These are phyloP conservation scores for Amanita jacksonii DNA, from an alignment of 768 basidiomycete genomes.

Conservation along the genomic window DNA sequence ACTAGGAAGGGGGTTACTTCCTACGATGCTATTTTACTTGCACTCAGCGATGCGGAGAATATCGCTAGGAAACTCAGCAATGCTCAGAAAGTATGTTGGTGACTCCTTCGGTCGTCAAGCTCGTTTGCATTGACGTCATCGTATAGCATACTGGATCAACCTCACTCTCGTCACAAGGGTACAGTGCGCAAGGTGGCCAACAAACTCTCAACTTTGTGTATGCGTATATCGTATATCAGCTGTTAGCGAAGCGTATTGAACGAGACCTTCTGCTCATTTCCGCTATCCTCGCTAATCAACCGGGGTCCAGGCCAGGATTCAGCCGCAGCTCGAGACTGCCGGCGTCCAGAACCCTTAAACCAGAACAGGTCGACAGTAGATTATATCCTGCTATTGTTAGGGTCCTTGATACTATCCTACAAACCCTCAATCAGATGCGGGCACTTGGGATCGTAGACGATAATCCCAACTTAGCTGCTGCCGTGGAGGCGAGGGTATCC, in stretches of 20 bases:
- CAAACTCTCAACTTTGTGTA: slow-evolving; percentile 61
- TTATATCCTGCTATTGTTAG: slow-evolving; percentile 86
- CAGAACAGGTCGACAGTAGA: slow-evolving; percentile 52
- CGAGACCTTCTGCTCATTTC: slow-evolving; percentile 78
- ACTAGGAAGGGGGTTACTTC: slow-evolving; percentile 76
- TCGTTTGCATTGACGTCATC: neutral
- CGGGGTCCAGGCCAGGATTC: slow-evolving; percentile 15
- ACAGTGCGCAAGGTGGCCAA: neutral
- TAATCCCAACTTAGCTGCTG: slow-evolving; percentile 71
- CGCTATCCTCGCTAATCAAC: slow-evolving; percentile 44
- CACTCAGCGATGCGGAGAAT: slow-evolving; percentile 85
- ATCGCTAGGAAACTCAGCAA: slow-evolving; percentile 74
- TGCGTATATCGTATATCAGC: slow-evolving; percentile 79
- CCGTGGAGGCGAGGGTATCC: slow-evolving; percentile 66
- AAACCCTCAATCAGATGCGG: slow-evolving; percentile 79
- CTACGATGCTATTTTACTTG: slow-evolving; percentile 77
- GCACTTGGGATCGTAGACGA: slow-evolving; percentile 81
- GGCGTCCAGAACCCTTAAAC: slow-evolving; percentile 18
- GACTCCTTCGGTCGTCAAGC: neutral
- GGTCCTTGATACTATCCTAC: slow-evolving; percentile 75
- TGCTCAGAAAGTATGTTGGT: slow-evolving; percentile 58
- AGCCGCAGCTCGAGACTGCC: slow-evolving; percentile 18
- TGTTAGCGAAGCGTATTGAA: slow-evolving; percentile 79
- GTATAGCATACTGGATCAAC: slow-evolving; percentile 12
- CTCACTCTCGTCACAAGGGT: slow-evolving; percentile 30